These are phyloP conservation scores for Cladosporium sp. DNA, from an alignment of 2,329 filamentous ascomycete species.

Conservation along the genomic window DNA sequence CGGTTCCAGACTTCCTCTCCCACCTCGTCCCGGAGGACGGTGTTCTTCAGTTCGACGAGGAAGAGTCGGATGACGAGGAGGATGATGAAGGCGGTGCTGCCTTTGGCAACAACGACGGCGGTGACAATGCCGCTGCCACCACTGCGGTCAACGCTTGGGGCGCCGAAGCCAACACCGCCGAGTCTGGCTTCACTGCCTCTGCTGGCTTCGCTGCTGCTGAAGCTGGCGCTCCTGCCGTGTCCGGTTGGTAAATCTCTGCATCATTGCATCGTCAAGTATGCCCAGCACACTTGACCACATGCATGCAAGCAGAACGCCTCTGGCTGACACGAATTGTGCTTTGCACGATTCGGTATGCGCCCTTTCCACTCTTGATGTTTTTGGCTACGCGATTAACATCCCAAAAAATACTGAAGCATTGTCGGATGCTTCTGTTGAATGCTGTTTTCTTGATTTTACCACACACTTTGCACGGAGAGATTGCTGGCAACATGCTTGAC, in stretches of 20 bases:
- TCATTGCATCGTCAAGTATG: not conserved
- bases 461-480: no score
- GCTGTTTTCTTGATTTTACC: no score
- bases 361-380: no score
- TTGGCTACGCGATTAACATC: no score
- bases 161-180: conserved; percentile 9
- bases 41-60: conserved; percentile 48
- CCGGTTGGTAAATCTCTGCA: conserved; percentile 14
- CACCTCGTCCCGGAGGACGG: conserved; percentile 57
- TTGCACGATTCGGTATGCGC: no score
- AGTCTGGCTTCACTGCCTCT: conserved; percentile 1
- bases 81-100: conserved; percentile 30
- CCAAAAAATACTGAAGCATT: no score
- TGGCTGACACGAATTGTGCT: not conserved
- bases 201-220: conserved; percentile 13
- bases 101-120: conserved; percentile 5
- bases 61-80: conserved; percentile 48
- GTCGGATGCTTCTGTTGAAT: no score
- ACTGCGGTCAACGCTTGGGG: conserved; percentile 19
- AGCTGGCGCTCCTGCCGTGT: conserved; percentile 7
- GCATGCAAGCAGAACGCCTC: not conserved
- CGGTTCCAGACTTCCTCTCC: conserved; percentile 77
- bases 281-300: not conserved
- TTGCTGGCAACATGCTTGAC: no score
- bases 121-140: conserved; percentile 4